Evolutionary conservation across 1,284 basidiomycete genomes (phyloP).

Genomic region (Sporisorium graminicola): DNA sequence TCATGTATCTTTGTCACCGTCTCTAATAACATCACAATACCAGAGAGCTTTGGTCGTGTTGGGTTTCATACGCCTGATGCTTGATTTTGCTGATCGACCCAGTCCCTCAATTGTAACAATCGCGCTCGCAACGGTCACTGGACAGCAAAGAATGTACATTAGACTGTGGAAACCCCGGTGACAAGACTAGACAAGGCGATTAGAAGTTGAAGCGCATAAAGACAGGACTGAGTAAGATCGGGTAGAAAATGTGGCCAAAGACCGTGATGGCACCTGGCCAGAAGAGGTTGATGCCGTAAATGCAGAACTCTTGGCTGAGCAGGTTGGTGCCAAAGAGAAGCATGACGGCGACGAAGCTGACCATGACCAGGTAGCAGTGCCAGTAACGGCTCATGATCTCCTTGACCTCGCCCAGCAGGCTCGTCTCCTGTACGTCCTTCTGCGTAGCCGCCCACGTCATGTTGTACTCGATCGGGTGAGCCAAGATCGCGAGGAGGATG

Average conservation of each 20-base stretch:
- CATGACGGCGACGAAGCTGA: conserved; percentile 76
- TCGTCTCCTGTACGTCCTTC: conserved; percentile 68
- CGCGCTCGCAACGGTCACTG: not conserved
- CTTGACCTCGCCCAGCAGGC: conserved; percentile 88
- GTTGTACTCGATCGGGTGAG: conserved; percentile 85
- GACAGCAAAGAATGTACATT: not conserved
- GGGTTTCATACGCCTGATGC: no score
- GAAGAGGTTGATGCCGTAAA: conserved; percentile 40
- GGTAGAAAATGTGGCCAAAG: conserved; percentile 46
- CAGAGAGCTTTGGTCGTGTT: no score
- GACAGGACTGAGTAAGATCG: conserved; percentile 47
- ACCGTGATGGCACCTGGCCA: conserved; percentile 35
- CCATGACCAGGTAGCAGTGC: conserved; percentile 72
- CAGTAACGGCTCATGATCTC: conserved; percentile 73
- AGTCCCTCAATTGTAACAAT: no score
- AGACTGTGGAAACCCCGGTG: not conserved
- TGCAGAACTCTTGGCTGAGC: conserved; percentile 77
- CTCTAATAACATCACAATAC: not conserved
- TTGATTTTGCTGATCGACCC: no score
- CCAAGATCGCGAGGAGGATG: conserved; percentile 79
- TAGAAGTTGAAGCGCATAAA: conserved; percentile 57
- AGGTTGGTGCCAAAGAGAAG: conserved; percentile 74
- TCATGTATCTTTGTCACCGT: conserved; percentile 9
- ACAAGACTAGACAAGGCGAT: not conserved
- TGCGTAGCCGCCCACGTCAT: conserved; percentile 77